Conservation (phyloP, 2,329 filamentous ascomycete genomes). For the Colletotrichum sp. region DNA sequence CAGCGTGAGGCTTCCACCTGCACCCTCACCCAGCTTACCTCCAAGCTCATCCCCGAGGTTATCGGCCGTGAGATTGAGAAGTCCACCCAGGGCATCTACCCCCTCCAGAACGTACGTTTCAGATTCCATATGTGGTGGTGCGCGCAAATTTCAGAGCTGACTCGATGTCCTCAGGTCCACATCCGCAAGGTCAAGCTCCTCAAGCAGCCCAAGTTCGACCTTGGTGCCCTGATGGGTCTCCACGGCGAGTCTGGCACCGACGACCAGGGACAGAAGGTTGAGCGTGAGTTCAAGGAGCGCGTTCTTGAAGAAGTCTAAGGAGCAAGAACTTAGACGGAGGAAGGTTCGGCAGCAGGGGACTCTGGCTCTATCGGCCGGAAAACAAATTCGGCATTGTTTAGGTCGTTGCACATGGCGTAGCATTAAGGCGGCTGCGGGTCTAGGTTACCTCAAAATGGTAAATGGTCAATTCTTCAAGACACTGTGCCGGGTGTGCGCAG, state of each 20-base stretch:
- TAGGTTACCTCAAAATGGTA: constrained; percentile 38
- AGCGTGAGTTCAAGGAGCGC: constrained; percentile 99
- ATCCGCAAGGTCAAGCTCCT: constrained; percentile 99
- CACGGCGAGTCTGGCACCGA: constrained; percentile 97
- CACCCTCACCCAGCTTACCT: constrained; percentile 94
- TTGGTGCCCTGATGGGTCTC: constrained; percentile 92
- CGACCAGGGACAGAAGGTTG: constrained; percentile 97
- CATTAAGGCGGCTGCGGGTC: constrained; percentile 46
- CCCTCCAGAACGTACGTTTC: constrained; percentile 89
- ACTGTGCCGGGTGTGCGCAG: constrained; percentile 13
- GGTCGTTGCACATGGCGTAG: constrained; percentile 51
- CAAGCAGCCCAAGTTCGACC: constrained; percentile 98
- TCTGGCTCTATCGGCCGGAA: constrained; percentile 21
- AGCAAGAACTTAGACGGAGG: constrained; percentile 44
- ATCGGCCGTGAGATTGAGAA: constrained; percentile 99
- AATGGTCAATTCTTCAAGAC: constrained; percentile 22
- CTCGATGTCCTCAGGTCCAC: constrained; percentile 73
- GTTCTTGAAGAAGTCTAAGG: constrained; percentile 93
- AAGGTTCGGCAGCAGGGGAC: constrained; percentile 40
- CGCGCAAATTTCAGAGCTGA: background rate
- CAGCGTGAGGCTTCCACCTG: constrained; percentile 92
- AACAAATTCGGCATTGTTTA: constrained; percentile 38
- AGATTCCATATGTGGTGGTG: background rate
- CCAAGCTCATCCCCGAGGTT: constrained; percentile 99
- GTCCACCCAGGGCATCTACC: constrained; percentile 99